Evolutionary conservation across 768 basidiomycete species (phyloP).

Genomic region (Pleurotus sapidus): DNA sequence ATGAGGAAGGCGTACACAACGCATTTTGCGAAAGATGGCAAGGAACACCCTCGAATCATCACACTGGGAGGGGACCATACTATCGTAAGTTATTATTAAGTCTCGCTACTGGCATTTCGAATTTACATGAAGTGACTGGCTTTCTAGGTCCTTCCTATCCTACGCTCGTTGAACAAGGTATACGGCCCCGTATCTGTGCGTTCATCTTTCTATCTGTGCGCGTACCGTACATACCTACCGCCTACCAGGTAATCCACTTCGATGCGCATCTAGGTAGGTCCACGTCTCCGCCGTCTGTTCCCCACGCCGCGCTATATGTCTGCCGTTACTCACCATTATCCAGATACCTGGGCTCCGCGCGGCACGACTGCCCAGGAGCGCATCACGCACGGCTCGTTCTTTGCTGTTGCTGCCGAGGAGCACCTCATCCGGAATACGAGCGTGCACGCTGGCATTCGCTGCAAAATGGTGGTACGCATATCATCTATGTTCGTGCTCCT

Average conservation of each 20-base stretch:
- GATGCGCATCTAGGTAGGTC: constrained; percentile 22
- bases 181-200: constrained; percentile 60
- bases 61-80: constrained; percentile 70
- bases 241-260: constrained; percentile 25
- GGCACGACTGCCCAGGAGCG: constrained; percentile 36
- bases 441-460: constrained; percentile 70
- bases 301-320: background rate
- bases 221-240: constrained; percentile 45
- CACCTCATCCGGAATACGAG: constrained; percentile 54
- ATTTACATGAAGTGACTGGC: background rate
- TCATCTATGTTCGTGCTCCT: background rate
- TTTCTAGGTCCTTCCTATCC: constrained; percentile 54
- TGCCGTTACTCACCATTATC: background rate
- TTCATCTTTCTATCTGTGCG: constrained; percentile 28
- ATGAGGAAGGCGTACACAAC: constrained; percentile 15
- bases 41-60: constrained; percentile 57
- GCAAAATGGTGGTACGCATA: constrained; percentile 46
- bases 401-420: constrained; percentile 56
- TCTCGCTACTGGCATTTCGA: background rate
- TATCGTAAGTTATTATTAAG: constrained; percentile 32
- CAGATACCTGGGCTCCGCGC: constrained; percentile 17
- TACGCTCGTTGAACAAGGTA: constrained; percentile 55
- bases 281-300: background rate
- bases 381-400: constrained; percentile 65
- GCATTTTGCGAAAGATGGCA: constrained; percentile 43